Evolutionary conservation across 106 monocot genomes (phyloP), one percentile per base, ranked within the genome.

Genomic region (Amphibolis antarctica): DNA sequence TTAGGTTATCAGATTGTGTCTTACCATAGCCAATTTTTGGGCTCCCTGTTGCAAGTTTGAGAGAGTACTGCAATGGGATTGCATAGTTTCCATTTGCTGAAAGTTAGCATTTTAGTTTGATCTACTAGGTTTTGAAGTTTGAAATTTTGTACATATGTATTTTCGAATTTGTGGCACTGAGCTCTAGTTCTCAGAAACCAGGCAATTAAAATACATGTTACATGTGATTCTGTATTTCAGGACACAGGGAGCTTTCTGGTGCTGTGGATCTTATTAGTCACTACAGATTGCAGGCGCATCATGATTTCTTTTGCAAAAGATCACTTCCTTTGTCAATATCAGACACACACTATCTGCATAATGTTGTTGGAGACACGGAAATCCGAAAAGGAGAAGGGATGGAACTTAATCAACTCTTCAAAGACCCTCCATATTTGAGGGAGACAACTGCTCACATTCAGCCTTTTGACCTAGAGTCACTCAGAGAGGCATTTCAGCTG

Each of bases 321-420:
- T 42, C 72, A 18, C 69, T 99, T 50, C 98, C 98, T 9, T 24
- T 73, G 48, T 67, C 98, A 68, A 81, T 99, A 57, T 91, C 91
- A 36, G 85, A 99, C 54, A 99, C 98, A 29, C 91, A 92, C 46
- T 99, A 99, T 60, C 85, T 99, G 71, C 83, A 92, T 69, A 91
- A 85, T 81, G 82, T 92, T 44, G 87, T 75, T 10, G 98, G 98
- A 54, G 98, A 99, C 44, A 92, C 89, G 42, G 98, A 99, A 75
- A 99, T 99, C 10, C 66, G 98, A 42, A 87, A 76, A 74, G 98
- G 98, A 43, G 85, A 87, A 65, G 98, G 98, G 23, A 92, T 92
- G 91, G 91, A 99, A 48, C 68, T 99, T 20, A 83, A 99, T 60
- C 91, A 99, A 53, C 85, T 92, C 7, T 76, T 89, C 70, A 78